Conservation (phyloP, 345 rosid genomes). For the Brassica carinata region DNA sequence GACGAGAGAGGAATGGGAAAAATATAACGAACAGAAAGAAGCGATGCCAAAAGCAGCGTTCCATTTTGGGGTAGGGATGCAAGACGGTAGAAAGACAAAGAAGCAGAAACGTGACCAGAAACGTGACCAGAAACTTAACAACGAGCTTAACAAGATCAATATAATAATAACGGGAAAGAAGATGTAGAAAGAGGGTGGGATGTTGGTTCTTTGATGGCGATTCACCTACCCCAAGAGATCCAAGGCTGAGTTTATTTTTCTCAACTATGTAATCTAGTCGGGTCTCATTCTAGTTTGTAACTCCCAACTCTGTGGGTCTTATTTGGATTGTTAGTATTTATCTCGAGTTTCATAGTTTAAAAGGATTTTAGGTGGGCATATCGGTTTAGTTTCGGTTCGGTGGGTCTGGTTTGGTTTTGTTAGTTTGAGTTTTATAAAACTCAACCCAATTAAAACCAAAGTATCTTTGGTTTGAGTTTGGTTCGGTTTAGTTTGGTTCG, state of each 20-base stretch:
- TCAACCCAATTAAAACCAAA: too few relatives aligned
- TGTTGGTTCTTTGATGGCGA: conserved; percentile 57
- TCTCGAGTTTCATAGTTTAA: background rate
- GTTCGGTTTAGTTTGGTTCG: too few relatives aligned
- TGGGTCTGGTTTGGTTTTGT: too few relatives aligned
- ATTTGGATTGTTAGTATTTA: background rate
- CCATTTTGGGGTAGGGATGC: conserved; percentile 99
- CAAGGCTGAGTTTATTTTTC: conserved; percentile 2
- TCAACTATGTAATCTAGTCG: background rate
- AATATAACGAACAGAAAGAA: conserved; percentile 96
- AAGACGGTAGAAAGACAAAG: conserved; percentile 91
- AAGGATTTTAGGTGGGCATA: background rate
- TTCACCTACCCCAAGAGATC: conserved; percentile 38
- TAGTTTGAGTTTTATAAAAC: too few relatives aligned
- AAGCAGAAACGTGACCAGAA: conserved; percentile 97
- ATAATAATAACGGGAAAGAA: conserved; percentile 90
- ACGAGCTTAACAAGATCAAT: conserved; percentile 87
- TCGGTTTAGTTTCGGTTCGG: too few relatives aligned
- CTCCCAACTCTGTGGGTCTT: background rate
- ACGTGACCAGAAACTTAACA: conserved; percentile 91
- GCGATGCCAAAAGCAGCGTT: conserved; percentile 99
- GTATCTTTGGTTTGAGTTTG: too few relatives aligned
- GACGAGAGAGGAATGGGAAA: conserved; percentile 98
- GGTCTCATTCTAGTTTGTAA: background rate
- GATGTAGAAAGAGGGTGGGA: conserved; percentile 68